These are phyloP conservation scores for Phialophora expanda DNA, from an alignment of 2,329 filamentous ascomycete genomes.

Conservation along the genomic window DNA sequence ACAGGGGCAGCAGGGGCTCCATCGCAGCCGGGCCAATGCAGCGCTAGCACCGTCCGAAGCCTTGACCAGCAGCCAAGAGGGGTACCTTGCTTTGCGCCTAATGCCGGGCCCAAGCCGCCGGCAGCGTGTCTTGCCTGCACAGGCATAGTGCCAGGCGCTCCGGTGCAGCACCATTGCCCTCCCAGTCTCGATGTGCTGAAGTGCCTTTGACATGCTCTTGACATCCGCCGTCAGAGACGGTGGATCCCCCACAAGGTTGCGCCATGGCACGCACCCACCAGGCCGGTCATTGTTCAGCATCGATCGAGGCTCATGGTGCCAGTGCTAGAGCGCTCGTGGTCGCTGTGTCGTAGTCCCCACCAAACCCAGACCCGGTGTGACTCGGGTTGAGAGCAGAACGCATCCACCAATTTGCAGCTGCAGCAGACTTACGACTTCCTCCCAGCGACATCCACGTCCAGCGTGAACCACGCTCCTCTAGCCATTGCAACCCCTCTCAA, in stretches of 20 bases:
- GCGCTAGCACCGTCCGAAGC: constrained; percentile 5
- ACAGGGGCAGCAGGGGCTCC: not conserved
- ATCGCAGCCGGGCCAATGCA: not conserved
- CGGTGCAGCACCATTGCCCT: constrained; percentile 34
- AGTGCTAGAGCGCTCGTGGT: constrained; percentile 23
- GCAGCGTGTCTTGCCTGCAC: constrained; percentile 21
- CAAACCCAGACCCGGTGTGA: constrained; percentile 21
- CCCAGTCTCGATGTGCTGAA: constrained; percentile 11
- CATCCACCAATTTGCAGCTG: constrained; percentile 25
- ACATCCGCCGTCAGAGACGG: constrained; percentile 10
- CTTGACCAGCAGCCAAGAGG: not conserved
- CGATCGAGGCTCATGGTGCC: constrained; percentile 28
- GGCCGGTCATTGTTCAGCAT: constrained; percentile 27
- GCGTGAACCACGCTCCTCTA: constrained; percentile 1
- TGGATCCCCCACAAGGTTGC: constrained; percentile 15
- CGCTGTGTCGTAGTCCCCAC: constrained; percentile 21
- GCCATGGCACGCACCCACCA: constrained; percentile 31
- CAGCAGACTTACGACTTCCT: constrained; percentile 3
- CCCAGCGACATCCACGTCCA: constrained; percentile 23
- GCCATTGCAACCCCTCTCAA: constrained; percentile 27
- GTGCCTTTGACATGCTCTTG: constrained; percentile 1
- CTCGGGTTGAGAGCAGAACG: constrained; percentile 7
- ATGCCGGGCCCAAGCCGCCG: constrained; percentile 19
- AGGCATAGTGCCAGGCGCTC: constrained; percentile 28
- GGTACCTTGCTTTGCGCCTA: constrained; percentile 22